Evolutionary conservation across 2,329 filamentous ascomycete genomes (phyloP).

Genomic region (Alternaria sp.): DNA sequence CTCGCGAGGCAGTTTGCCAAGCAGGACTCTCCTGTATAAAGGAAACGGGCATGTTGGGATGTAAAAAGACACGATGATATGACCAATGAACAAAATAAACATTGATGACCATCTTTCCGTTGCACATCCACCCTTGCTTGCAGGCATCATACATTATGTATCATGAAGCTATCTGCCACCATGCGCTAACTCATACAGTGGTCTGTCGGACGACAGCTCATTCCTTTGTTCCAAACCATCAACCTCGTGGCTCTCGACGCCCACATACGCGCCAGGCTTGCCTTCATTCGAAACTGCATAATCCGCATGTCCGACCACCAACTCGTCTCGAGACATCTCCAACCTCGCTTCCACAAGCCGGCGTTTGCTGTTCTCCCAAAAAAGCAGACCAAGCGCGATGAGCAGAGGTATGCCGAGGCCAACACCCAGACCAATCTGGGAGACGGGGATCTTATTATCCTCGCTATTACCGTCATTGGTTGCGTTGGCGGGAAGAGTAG

Average conservation of each 20-base stretch:
- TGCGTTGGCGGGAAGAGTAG: neutral
- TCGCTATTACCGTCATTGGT: neutral
- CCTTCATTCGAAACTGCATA: neutral
- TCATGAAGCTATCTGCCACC: neutral
- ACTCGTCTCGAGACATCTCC: neutral
- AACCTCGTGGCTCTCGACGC: neutral
- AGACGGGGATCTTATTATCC: neutral
- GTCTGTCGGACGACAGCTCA: neutral
- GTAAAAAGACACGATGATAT: neutral
- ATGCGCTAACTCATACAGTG: neutral
- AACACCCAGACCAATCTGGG: neutral
- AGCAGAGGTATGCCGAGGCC: neutral
- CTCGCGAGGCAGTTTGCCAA: conserved; percentile 51
- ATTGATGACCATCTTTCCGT: neutral
- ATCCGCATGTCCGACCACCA: neutral
- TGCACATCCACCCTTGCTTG: neutral
- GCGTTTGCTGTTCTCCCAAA: conserved; percentile 1
- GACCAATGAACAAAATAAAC: neutral
- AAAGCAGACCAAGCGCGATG: neutral
- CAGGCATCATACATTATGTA: neutral
- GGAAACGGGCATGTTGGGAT: neutral
- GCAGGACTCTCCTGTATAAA: conserved; percentile 46
- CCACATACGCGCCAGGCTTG: neutral
- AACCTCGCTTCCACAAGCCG: neutral
- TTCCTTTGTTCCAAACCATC: neutral